Base-by-base conservation (phyloP, 176 grass and related monocot genomes). In the Avena sativa region DNA sequence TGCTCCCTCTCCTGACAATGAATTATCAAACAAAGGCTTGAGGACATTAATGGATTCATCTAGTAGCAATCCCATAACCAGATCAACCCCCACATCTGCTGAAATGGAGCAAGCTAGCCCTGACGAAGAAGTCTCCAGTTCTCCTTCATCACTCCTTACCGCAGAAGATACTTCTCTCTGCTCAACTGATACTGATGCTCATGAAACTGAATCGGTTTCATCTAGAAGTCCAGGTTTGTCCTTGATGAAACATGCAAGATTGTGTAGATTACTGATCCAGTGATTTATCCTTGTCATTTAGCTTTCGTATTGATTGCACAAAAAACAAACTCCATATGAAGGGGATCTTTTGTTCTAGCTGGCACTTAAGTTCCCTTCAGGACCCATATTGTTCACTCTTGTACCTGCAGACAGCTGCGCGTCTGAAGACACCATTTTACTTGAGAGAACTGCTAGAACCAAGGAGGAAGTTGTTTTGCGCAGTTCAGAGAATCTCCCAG, bases 171-270 rank as follows among this genome's bases (percentile, higher is more conserved):
- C 4, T 81, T 84, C 13, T 53, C 48, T 51, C 16, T 40, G 67
- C 11, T 76, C 73, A 50, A 38, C 63, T 46, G 50, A 49, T 80
- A 76, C 51, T 61, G 89, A 81, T 70, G 69, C 82, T 55, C 51
- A 71, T 71, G 28, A 70, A 89, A 59, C 48, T 40, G 83, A 89
- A 71, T 68, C 71, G 26, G 71, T 86, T 79, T 70, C 43, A 82
- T 63, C 62, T 53, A 66, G 72, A 82, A 32, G 9, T 89, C 50
- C 47, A 92, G 79, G 79, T 86, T 79, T 79, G 65, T 53, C 55
- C 32, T 76, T 81, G 26, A 73, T 80, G 23, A 74, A 79, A 36
- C 48, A 84, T 23, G 14, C 56, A 19, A 46, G 71, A 59, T 34
- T 88, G 75, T 16, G 12, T 74, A 57, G 44, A 60, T 88, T 69